Evolutionary conservation across 2,329 filamentous ascomycete genomes (phyloP).

Genomic region (Aspergillus melleus): DNA sequence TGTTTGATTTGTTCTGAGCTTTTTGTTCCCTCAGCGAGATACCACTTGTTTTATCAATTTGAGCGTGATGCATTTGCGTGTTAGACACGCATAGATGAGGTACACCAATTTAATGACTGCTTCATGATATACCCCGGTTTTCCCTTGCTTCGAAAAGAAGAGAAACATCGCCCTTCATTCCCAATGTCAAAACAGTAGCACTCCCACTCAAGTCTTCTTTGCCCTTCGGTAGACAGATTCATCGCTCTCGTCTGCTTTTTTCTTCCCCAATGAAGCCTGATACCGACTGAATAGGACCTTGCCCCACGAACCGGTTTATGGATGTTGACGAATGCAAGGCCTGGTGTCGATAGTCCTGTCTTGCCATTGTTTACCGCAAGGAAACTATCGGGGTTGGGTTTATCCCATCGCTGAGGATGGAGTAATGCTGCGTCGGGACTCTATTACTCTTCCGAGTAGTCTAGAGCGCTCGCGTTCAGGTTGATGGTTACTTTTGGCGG

Average conservation of each 20-base stretch:
- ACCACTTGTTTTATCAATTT: slow-evolving; percentile 5
- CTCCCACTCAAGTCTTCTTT: slow-evolving; percentile 9
- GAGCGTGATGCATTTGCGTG: neutral
- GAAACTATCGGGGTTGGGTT: slow-evolving; percentile 19
- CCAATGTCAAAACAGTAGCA: slow-evolving; percentile 15
- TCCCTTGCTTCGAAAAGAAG: slow-evolving; percentile 8
- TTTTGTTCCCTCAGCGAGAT: slow-evolving; percentile 3
- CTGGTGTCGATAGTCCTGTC: slow-evolving; percentile 14
- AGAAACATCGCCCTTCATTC: slow-evolving; percentile 16
- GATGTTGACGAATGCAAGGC: slow-evolving; percentile 20
- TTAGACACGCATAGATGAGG: neutral
- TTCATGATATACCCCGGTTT: neutral
- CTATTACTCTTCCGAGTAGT: slow-evolving; percentile 25
- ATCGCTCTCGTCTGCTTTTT: slow-evolving; percentile 1
- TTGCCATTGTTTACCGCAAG: slow-evolving; percentile 18
- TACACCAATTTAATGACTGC: neutral
- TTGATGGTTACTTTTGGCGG: slow-evolving; percentile 17
- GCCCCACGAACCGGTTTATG: slow-evolving; percentile 22
- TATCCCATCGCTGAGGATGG: slow-evolving; percentile 23
- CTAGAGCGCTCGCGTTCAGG: slow-evolving; percentile 17
- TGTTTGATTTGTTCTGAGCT: slow-evolving; percentile 1
- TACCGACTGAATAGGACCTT: slow-evolving; percentile 18
- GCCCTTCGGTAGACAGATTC: neutral
- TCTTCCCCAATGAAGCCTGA: slow-evolving; percentile 12
- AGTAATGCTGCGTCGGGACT: slow-evolving; percentile 16